Conservation (phyloP, 2,329 filamentous ascomycete genomes). For the Fusarium sp. region DNA sequence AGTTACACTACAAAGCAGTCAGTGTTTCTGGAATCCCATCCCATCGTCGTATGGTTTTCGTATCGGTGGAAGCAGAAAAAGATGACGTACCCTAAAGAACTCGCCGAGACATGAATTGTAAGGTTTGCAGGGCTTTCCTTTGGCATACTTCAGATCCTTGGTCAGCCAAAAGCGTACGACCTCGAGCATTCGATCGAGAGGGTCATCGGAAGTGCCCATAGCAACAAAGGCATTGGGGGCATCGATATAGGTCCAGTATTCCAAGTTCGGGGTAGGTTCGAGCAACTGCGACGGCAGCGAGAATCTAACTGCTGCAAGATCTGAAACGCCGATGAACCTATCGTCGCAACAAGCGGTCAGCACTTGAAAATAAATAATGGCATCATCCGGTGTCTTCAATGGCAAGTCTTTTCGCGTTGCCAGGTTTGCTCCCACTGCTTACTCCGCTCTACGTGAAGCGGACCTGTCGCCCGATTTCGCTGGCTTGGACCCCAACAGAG, state of each 20-base stretch:
- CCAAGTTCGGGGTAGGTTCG: constrained; percentile 94
- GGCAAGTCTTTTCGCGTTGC: background rate
- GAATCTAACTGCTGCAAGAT: constrained; percentile 95
- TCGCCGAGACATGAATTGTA: constrained; percentile 98
- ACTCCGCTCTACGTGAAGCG: constrained; percentile 20
- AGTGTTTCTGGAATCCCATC: background rate
- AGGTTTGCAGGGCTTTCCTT: constrained; percentile 97
- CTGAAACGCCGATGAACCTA: constrained; percentile 94
- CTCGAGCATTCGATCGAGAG: constrained; percentile 92
- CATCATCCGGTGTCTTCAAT: constrained; percentile 4
- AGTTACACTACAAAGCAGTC: constrained; percentile 75
- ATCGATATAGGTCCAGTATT: constrained; percentile 99
- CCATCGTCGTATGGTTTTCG: background rate
- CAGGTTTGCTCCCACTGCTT: constrained; percentile 15
- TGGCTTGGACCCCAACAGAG: constrained; percentile 7
- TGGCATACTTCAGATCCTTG: constrained; percentile 98
- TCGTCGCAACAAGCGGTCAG: constrained; percentile 40
- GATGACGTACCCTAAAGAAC: constrained; percentile 82
- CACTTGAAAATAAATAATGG: constrained; percentile 2
- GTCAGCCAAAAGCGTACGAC: constrained; percentile 98
- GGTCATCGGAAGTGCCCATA: constrained; percentile 88
- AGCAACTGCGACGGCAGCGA: constrained; percentile 94
- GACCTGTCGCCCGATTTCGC: constrained; percentile 29
- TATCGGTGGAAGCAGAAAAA: background rate
- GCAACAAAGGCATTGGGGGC: constrained; percentile 86